Conservation (phyloP, 495 filamentous ascomycete species). For the Penicillium ochrochloron region DNA sequence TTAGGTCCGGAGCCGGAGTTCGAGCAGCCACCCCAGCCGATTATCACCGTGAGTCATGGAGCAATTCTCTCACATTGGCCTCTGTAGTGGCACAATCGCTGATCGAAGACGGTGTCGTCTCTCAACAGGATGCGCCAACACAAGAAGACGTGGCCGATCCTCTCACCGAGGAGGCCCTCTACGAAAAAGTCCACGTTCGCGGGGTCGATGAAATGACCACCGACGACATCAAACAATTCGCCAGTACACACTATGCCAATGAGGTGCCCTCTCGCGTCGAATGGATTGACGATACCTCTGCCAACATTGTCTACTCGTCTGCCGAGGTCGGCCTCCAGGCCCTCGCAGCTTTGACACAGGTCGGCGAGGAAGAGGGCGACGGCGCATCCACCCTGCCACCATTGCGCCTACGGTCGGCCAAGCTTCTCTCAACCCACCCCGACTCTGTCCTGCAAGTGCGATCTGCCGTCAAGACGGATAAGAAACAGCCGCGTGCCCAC, state of each 20-base stretch:
- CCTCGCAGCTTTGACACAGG: conserved; percentile 64
- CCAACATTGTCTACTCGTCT: conserved; percentile 78
- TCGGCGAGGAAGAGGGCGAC: conserved; percentile 42
- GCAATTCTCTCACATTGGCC: not conserved
- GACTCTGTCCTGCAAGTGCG: conserved; percentile 73
- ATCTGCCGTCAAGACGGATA: conserved; percentile 73
- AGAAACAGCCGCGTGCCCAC: conserved; percentile 75
- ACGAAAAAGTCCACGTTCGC: conserved; percentile 75
- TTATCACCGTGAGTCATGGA: conserved; percentile 39
- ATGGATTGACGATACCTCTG: conserved; percentile 95
- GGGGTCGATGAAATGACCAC: conserved; percentile 84
- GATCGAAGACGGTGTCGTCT: conserved; percentile 1
- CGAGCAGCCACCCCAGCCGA: conserved; percentile 48
- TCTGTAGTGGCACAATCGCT: not conserved
- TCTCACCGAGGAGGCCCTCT: conserved; percentile 39
- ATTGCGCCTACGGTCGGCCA: conserved; percentile 63
- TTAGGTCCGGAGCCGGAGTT: conserved; percentile 54
- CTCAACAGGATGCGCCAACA: conserved; percentile 29
- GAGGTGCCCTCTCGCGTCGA: conserved; percentile 66
- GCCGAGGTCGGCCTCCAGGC: conserved; percentile 72
- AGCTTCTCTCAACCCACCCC: conserved; percentile 64
- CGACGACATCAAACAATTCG: conserved; percentile 72
- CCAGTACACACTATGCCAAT: conserved; percentile 62
- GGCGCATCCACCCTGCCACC: conserved; percentile 41
- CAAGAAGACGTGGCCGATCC: conserved; percentile 34